phyloP scores from a whole-genome alignment of 2,329 filamentous ascomycete genomes.

The Phaeomoniella chlamydospora region DNA sequence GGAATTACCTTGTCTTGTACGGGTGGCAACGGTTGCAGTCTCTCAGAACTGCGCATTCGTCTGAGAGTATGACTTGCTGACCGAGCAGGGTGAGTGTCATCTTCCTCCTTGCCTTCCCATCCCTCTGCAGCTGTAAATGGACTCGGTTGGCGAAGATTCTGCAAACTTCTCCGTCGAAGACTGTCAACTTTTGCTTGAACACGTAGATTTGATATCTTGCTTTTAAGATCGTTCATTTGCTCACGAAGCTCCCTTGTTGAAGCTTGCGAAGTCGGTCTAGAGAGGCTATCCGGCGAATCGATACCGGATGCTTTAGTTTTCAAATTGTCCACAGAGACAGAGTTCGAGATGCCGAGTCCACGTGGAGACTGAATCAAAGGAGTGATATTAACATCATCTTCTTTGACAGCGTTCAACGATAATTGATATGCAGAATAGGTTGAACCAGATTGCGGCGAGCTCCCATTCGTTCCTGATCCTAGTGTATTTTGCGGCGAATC shows the following conservation, averaged over 20 bases:
- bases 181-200: constrained; percentile 68
- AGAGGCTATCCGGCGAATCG: constrained; percentile 4
- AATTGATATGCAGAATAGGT: constrained; percentile 6
- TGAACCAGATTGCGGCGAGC: constrained; percentile 3
- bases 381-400: constrained; percentile 8
- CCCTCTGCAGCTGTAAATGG: constrained; percentile 56
- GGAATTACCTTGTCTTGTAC: background rate
- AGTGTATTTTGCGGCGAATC: background rate
- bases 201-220: constrained; percentile 67
- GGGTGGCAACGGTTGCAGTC: background rate
- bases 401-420: constrained; percentile 8
- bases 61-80: background rate
- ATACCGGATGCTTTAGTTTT: background rate
- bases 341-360: constrained; percentile 1
- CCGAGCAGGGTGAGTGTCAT: background rate
- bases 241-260: constrained; percentile 47
- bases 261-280: constrained; percentile 7
- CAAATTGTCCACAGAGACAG: background rate
- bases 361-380: background rate
- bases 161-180: constrained; percentile 60
- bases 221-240: constrained; percentile 74
- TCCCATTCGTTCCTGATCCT: constrained; percentile 6
- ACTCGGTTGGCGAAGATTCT: constrained; percentile 60
- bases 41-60: background rate
- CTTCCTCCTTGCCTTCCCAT: background rate